Evolutionary conservation across 345 rosid species (phyloP), one percentile per base, ranked within the genome.

Genomic region (Carallia pectinifolia): DNA sequence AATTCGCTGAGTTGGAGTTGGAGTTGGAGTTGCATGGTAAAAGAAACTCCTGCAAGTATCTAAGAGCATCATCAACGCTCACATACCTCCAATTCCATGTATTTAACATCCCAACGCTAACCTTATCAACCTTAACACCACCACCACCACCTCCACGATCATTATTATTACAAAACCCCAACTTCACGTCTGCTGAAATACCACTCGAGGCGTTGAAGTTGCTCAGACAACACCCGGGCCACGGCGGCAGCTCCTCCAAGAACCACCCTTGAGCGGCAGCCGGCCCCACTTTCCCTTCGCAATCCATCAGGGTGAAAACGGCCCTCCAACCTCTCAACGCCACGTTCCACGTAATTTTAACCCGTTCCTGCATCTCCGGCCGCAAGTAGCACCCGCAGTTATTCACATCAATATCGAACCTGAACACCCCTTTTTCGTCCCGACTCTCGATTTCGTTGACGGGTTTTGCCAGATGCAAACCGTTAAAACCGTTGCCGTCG

Each of bases 21-120:
- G 23, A 23, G 23, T 23, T 23, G 15, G 1, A 2, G 2, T 1
- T n/a, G 33, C 7, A 62, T 62, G 78, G 79, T 19, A 73, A 9
- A 50, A 85, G 87, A 78, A 84, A 84, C 69, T 82, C 81, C 37
- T 84, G 87, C 85, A 84, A 70, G 69, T 82, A 81, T 67, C 83
- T 68, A 16, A 84, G 80, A 6, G 81, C 92, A 53, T 81, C 80
- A 0, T 79, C 89, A 48, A 88, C 62, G 16, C 64, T 74, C 56
- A 79, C 68, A 19, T 81, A 82, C 50, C 92, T 85, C 90, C 88
- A 88, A 54, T 73, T 76, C 1, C 64, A 68, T 9, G 37, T 23
- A 15, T 77, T 83, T 73, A 88, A 56, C 40, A 84, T 72, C 10
- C 88, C 87, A 30, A 83, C 69, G 15, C 82, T 79, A 31, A 74